A percentile compares a stretch with the other conserved stretches of the same genome.
phyloP scores from a whole-genome alignment of 1,139 yeast genomes.

The Geotrichum cucujoidarum region DNA sequence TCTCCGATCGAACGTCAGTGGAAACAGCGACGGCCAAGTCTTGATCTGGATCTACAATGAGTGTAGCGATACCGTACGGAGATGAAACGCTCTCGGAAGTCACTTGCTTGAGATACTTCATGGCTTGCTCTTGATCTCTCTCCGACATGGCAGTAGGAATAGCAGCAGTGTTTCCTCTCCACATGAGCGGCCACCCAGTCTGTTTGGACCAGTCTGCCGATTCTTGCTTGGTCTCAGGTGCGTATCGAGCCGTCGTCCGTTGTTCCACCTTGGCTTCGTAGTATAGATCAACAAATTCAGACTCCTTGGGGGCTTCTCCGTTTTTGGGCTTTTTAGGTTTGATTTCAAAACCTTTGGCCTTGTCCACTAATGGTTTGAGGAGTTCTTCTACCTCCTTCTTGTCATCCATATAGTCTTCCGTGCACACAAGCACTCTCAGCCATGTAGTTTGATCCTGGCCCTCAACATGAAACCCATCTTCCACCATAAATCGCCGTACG shows the following conservation, averaged over 20 bases:
- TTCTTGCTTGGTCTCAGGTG: slow-evolving; percentile 61
- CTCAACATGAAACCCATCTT: slow-evolving; percentile 6
- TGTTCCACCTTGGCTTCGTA: slow-evolving; percentile 30
- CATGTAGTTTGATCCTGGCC: slow-evolving; percentile 18
- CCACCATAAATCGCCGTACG: slow-evolving; percentile 37
- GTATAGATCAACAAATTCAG: slow-evolving; percentile 23
- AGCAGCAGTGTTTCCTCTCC: slow-evolving; percentile 90
- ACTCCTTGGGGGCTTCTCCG: slow-evolving; percentile 4
- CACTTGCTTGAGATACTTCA: slow-evolving; percentile 39
- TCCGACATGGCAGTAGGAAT: slow-evolving; percentile 56
- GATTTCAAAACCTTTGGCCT: slow-evolving; percentile 5
- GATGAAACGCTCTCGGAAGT: slow-evolving; percentile 12
- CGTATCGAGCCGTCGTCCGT: slow-evolving; percentile 45
- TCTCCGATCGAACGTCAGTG: slow-evolving; percentile 39
- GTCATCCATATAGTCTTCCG: slow-evolving; percentile 25
- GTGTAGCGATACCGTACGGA: slow-evolving; percentile 35
- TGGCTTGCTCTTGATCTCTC: slow-evolving; percentile 46
- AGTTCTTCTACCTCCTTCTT: slow-evolving; percentile 23
- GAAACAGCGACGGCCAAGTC: slow-evolving; percentile 39
- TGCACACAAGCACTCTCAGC: slow-evolving; percentile 37
- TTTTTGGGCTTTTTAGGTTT: slow-evolving; percentile 17
- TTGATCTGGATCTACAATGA: slow-evolving; percentile 47
- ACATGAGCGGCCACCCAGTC: slow-evolving; percentile 77
- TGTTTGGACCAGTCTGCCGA: slow-evolving; percentile 57
- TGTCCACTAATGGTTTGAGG: slow-evolving; percentile 18